phyloP scores from a whole-genome alignment of 768 basidiomycete genomes.

The Termitomyces eurrhizus region DNA sequence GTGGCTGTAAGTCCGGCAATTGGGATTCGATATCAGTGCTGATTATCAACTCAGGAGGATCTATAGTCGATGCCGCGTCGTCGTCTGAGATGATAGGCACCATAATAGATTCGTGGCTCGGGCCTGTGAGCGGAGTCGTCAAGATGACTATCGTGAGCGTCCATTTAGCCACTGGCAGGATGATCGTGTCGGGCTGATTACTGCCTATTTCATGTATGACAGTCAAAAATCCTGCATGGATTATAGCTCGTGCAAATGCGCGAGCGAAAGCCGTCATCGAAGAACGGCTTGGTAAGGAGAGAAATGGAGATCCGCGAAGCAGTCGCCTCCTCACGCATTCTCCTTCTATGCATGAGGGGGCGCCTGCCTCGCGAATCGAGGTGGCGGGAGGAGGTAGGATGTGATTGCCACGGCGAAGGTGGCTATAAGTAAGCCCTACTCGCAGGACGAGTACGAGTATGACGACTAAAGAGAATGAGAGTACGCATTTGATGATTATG shows the following conservation, averaged over 20 bases:
- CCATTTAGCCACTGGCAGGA: neutral
- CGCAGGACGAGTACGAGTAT: neutral
- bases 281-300: neutral
- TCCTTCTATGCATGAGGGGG: neutral
- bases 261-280: neutral
- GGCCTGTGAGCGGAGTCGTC: neutral
- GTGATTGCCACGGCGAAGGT: neutral
- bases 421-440: neutral
- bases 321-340: constrained; percentile 1
- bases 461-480: neutral
- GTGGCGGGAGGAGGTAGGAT: neutral
- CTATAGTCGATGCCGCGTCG: neutral
- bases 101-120: neutral
- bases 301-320: neutral
- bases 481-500: neutral
- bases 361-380: neutral
- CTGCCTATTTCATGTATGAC: neutral
- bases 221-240: neutral
- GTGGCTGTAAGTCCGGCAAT: neutral
- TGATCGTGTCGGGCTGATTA: neutral
- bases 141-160: neutral
- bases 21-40: neutral
- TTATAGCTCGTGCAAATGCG: too few species aligned
- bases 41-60: neutral
- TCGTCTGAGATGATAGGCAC: neutral